Evolutionary conservation across 169 alveolate genomes (phyloP).

Genomic region (Cardiosporidium cionae): DNA sequence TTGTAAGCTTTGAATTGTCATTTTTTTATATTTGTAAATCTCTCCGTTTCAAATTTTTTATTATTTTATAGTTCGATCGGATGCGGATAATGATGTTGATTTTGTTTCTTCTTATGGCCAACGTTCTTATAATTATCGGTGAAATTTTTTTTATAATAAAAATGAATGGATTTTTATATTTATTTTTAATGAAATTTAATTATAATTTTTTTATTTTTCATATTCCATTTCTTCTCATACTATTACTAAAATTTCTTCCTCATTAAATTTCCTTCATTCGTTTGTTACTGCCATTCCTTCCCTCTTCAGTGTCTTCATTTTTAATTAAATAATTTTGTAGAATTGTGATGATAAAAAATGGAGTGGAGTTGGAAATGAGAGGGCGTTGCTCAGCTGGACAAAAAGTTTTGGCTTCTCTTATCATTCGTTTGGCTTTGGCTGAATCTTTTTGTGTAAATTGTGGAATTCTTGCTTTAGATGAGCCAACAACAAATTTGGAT

Average conservation of each 20-base stretch:
- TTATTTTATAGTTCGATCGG: constrained; percentile 5
- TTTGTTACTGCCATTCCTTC: neutral
- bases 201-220: no score
- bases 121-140: constrained; percentile 43
- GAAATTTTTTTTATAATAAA: no score
- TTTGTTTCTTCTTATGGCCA: constrained; percentile 1
- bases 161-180: no score
- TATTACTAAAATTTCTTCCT: neutral
- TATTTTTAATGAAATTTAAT: no score
- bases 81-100: constrained; percentile 8
- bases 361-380: constrained; percentile 79
- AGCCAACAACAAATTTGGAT: constrained; percentile 99
- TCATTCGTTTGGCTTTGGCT: constrained; percentile 95
- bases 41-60: neutral
- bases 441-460: constrained; percentile 95
- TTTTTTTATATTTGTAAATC: neutral
- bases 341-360: constrained; percentile 73
- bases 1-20: neutral
- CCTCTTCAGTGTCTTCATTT: neutral
- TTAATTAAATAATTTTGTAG: constrained; percentile 39
- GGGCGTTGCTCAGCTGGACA: constrained; percentile 95
- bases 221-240: no score
- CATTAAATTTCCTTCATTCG: neutral
- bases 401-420: constrained; percentile 90
- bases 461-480: constrained; percentile 97